These are phyloP conservation scores for Rutstroemia sp. DNA, from an alignment of 2,329 filamentous ascomycete species.

Conservation along the genomic window DNA sequence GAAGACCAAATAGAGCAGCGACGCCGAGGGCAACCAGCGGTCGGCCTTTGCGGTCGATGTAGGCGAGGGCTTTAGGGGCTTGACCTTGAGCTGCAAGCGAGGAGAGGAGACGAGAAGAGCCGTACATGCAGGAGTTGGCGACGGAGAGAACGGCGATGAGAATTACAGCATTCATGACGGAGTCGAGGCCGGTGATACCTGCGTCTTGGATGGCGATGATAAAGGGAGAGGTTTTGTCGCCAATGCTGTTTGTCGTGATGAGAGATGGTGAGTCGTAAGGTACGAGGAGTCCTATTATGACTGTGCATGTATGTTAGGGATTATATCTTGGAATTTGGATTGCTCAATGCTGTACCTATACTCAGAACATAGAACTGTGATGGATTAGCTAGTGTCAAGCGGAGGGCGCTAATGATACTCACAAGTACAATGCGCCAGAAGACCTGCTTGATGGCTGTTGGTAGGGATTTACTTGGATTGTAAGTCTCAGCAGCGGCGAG, in stretches of 20 bases:
- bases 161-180: constrained; percentile 90
- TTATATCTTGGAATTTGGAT: constrained; percentile 65
- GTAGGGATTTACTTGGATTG: constrained; percentile 75
- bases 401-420: constrained; percentile 45
- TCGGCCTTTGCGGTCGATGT: constrained; percentile 75
- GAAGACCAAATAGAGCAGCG: constrained; percentile 59
- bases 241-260: constrained; percentile 48
- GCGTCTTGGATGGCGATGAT: constrained; percentile 87
- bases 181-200: constrained; percentile 72
- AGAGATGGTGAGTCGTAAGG: constrained; percentile 62
- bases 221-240: constrained; percentile 78
- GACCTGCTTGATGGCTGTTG: constrained; percentile 87
- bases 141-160: constrained; percentile 85
- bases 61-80: constrained; percentile 68
- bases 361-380: constrained; percentile 73
- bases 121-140: constrained; percentile 87
- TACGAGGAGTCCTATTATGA: constrained; percentile 75
- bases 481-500: constrained; percentile 71
- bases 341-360: constrained; percentile 70
- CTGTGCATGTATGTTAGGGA: constrained; percentile 55
- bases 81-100: constrained; percentile 84
- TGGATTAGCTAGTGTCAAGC: constrained; percentile 33
- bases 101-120: constrained; percentile 80
- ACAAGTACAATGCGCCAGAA: constrained; percentile 86
- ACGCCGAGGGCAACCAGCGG: constrained; percentile 66